Evolutionary conservation across 331 rosid genomes (phyloP), one percentile per base, ranked within the genome.

Genomic region (Erythrophleum ivorense): DNA sequence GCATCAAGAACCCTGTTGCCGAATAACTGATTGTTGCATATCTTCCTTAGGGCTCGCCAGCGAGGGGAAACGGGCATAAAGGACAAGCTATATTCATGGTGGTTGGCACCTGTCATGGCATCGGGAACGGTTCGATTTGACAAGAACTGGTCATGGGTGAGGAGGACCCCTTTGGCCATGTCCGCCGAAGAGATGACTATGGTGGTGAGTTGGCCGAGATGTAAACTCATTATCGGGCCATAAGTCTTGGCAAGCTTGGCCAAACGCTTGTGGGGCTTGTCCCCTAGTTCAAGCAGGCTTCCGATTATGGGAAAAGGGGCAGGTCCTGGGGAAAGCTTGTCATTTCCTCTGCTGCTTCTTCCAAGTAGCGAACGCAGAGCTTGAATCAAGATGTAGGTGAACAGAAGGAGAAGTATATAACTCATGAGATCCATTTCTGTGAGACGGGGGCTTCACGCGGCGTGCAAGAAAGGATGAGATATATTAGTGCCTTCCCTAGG

Each of bases 271-370:
- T 91, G 92, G 11, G 91, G 94, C 31, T 84, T 87, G 36, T 84
- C 66, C 5, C 87, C 89, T 1, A 91, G 76, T 43, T 76, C 84
- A 31, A 68, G 62, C 2, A 85, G 75, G 54, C 87, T 83, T 13
- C 87, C 77, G 13, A 91, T 76, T 34, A 90, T 54, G 13, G 92
- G 91, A 13, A 88, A 50, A 0, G 80, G 71, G 3, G 76, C 66
- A 7, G 92, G 91, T 1, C 94, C 92, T 1, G 92, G 91, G 2
- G 92, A 92, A 78, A 91, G 91, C 14, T 86, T 79, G 21, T 79
- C 43, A 8, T 14, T 62, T 73, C 60, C 43, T 7, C 9, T 80
- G 36, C 1, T 53, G 6, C 18, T 33, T 70, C 75, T 62, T 45
- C 40, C 13, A 13, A 11, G 5, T 1, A 59, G 6, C 41, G 81